Evolutionary conservation across 768 basidiomycete species (phyloP).

Genomic region (Phylloporus scabripes): DNA sequence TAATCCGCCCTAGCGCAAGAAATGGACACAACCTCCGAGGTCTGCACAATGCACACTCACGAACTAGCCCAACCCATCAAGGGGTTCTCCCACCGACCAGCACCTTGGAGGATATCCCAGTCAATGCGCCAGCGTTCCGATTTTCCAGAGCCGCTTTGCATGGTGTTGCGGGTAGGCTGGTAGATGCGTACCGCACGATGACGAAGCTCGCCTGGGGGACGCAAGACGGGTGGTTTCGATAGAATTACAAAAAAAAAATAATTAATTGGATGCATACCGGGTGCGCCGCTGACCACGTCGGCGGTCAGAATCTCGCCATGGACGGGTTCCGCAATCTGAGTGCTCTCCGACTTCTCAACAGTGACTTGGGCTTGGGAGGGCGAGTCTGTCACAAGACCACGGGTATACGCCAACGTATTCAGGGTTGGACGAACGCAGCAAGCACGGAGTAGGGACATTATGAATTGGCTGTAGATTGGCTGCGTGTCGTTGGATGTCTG

Average conservation of each 20-base stretch:
- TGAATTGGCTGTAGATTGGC: slow-evolving; percentile 25
- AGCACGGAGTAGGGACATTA: slow-evolving; percentile 58
- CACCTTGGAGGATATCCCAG: slow-evolving; percentile 86
- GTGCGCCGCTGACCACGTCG: slow-evolving; percentile 82
- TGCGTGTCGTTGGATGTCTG: not conserved
- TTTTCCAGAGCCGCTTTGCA: slow-evolving; percentile 89
- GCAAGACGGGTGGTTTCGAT: not conserved
- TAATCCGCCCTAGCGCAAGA: slow-evolving; percentile 70
- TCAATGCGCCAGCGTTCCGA: slow-evolving; percentile 90
- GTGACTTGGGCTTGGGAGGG: slow-evolving; percentile 20
- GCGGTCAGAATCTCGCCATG: slow-evolving; percentile 65
- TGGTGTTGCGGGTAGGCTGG: slow-evolving; percentile 89
- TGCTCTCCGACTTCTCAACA: slow-evolving; percentile 22
- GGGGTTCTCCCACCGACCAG: slow-evolving; percentile 95
- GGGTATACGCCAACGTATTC: slow-evolving; percentile 9
- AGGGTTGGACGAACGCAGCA: slow-evolving; percentile 30
- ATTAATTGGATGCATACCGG: slow-evolving; percentile 44
- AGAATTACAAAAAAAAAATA: no score
- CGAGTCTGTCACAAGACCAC: slow-evolving; percentile 18
- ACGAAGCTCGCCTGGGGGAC: slow-evolving; percentile 63
- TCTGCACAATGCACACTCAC: slow-evolving; percentile 42
- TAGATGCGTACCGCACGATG: slow-evolving; percentile 89
- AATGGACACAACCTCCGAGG: slow-evolving; percentile 2
- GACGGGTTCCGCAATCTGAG: slow-evolving; percentile 40
- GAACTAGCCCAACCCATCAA: slow-evolving; percentile 97